These are phyloP conservation scores for Schrenkiella parvula DNA, from an alignment of 345 rosid species.

Conservation along the genomic window DNA sequence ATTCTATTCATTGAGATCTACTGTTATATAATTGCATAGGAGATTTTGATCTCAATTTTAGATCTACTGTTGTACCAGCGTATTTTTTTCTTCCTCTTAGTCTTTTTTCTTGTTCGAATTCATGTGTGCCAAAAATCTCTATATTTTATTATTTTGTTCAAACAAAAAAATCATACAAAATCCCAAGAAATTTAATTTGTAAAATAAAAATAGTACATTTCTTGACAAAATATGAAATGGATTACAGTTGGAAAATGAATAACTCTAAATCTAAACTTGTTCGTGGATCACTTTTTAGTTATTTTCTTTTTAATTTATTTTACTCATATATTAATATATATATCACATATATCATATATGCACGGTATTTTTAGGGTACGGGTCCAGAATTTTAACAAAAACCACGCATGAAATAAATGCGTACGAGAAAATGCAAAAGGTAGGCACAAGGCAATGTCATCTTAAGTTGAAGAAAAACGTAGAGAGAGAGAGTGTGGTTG, in stretches of 20 bases:
- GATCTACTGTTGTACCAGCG: background rate
- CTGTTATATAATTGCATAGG: too few relatives aligned
- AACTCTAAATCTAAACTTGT: background rate
- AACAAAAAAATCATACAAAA: background rate
- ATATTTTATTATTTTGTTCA: background rate
- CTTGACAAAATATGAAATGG: background rate
- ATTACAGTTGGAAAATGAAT: background rate
- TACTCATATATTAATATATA: too few relatives aligned
- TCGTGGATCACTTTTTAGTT: background rate
- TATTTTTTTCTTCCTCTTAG: background rate
- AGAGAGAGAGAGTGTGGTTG: background rate
- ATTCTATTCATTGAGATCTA: slow-evolving; percentile 1
- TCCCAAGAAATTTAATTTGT: background rate
- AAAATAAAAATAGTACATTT: background rate
- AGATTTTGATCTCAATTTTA: too few relatives aligned
- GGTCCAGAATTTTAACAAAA: background rate
- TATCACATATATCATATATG: background rate
- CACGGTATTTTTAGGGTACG: background rate
- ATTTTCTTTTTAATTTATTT: too few relatives aligned
- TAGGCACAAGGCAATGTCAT: background rate
- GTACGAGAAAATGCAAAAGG: background rate
- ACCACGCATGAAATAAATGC: background rate
- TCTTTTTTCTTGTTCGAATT: background rate
- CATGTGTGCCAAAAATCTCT: slow-evolving; percentile 3
- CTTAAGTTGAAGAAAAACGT: background rate